A percentile compares a stretch with the other conserved stretches of the same genome.
Conservation (phyloP, 2,329 filamentous ascomycete species). For the Tolypocladium endophyticum region DNA sequence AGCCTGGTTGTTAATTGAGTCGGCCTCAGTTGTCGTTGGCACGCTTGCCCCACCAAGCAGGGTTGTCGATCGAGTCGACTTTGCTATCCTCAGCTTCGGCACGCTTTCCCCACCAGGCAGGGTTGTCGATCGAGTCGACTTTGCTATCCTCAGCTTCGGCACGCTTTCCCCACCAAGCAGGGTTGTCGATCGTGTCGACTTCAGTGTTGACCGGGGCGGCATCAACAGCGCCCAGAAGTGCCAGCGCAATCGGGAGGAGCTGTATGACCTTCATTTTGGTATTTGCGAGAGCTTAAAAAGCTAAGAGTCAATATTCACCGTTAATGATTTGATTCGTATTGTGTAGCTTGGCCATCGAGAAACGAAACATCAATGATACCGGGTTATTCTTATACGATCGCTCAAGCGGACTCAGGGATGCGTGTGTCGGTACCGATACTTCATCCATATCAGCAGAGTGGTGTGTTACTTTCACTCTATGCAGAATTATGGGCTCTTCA, state of each 20-base stretch:
- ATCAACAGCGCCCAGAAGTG: neutral
- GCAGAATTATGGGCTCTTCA: neutral
- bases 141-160: too few relatives aligned
- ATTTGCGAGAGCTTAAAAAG: too few relatives aligned
- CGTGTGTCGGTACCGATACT: neutral
- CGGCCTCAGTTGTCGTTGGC: neutral
- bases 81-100: too few relatives aligned
- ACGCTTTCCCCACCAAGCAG: neutral
- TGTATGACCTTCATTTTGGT: neutral
- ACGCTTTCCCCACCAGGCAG: neutral
- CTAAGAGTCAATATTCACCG: too few relatives aligned
- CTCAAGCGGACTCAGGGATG: neutral
- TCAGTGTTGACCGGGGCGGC: neutral
- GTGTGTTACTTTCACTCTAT: neutral
- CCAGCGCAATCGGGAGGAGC: neutral
- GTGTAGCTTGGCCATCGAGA: neutral
- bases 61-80: too few relatives aligned
- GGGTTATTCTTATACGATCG: neutral
- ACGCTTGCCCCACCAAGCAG: neutral
- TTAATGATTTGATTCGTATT: neutral
- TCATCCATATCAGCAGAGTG: neutral
- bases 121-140: neutral
- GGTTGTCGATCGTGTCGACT: neutral
- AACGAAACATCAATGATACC: too few relatives aligned
- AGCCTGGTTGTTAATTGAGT: neutral